Base-by-base conservation (phyloP, 2,329 filamentous ascomycete species). In the Dothideomycetes sp. region DNA sequence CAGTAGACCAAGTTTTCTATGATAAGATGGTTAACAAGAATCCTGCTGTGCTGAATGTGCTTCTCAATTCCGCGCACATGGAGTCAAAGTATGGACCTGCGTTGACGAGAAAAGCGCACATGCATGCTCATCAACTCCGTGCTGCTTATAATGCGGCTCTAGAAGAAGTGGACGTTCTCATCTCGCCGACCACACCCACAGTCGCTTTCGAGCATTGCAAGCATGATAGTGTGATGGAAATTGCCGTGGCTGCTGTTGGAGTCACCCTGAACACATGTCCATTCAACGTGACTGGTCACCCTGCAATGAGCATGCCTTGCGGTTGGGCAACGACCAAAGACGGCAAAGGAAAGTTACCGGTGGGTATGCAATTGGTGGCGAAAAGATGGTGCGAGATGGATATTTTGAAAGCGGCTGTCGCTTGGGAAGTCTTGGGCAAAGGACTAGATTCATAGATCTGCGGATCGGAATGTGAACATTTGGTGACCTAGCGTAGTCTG, bases 281-380 rank as follows among this genome's bases (percentile, higher is more conserved):
- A 3, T 73, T 73, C 49, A 71, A 73, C 54, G 51, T 66, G 4
- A 71, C 68, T 1, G 69, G 69, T 0, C 69, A 73, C 54, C 69
- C 68, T 3, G 69, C 61, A 0, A 51, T 73, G 51, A 63, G 57
- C 25, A 65, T 74, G 44, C 69, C 69, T 53, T 66, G 55, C 3
- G 56, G 59, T 4, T 58, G 53, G 54, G 52, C 50, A 3, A 46
- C 35, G 30, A 47, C 49, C n/a, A 48, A 49, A 24, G 51, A 49
- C 15, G 50, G 46, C 2, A 43, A 47, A 10, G 54, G 47, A 3
- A 57, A 50, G 47, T 41, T 62, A 45, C 58, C 59, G 4, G 52
- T 61, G 8, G 58, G 54, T 3, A 59, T 63, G 58, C 58, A 63
- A 47, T 44, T 62, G 12, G 51, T 63, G 9, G 59, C 47, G 27